Evolutionary conservation across 192 early-diverging fungal genomes (phyloP).

Genomic region (Gamsiella multidivaricata): DNA sequence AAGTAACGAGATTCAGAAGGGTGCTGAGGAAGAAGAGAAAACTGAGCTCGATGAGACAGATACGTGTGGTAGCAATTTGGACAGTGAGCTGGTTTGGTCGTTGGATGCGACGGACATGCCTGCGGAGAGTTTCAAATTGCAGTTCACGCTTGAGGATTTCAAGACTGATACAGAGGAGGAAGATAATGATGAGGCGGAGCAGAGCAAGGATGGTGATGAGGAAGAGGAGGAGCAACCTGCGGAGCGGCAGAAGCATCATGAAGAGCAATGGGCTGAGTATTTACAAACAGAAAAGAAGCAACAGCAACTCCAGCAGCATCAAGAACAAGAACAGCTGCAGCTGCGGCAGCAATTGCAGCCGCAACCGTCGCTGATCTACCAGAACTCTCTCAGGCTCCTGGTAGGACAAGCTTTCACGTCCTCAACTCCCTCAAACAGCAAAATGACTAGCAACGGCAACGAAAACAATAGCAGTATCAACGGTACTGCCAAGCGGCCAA

Average conservation of each 20-base stretch:
- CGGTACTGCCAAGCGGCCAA: neutral
- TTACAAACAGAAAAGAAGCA: too few species aligned
- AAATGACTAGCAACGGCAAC: neutral
- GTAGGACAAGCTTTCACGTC: neutral
- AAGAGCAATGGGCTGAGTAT: too few species aligned
- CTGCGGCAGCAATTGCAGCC: neutral
- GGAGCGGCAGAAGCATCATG: too few species aligned
- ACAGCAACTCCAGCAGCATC: too few species aligned
- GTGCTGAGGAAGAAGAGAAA: neutral
- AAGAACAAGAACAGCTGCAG: neutral
- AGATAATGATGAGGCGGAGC: neutral
- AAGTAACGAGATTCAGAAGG: neutral
- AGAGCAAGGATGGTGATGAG: neutral
- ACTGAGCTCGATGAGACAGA: neutral
- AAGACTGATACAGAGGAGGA: neutral
- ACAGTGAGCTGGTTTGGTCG: neutral
- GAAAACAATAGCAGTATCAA: neutral
- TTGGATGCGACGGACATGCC: neutral
- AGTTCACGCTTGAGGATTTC: neutral
- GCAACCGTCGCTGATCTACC: neutral
- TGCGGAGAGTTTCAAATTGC: neutral
- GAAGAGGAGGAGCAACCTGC: neutral
- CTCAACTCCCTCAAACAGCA: neutral
- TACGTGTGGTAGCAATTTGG: neutral
- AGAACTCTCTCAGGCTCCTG: conserved; percentile 3